These are phyloP conservation scores for Penicillium mononematosum DNA, from an alignment of 495 filamentous ascomycete genomes.

Conservation along the genomic window DNA sequence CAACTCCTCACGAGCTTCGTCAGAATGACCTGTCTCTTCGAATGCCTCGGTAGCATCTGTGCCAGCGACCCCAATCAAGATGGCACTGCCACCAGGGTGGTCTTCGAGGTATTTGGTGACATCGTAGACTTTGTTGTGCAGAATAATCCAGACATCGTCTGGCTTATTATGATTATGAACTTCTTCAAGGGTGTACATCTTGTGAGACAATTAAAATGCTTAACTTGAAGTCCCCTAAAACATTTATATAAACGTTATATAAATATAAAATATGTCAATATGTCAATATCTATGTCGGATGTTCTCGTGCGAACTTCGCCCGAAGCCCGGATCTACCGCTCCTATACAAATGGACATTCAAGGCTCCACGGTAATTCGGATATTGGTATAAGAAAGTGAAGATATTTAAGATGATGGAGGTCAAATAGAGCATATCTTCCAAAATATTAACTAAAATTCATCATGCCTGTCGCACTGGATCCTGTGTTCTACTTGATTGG, in stretches of 20 bases:
- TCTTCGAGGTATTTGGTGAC: slow-evolving; percentile 51
- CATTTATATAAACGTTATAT: background rate
- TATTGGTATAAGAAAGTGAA: background rate
- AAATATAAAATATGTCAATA: background rate
- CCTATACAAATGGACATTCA: background rate
- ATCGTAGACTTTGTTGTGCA: slow-evolving; percentile 55
- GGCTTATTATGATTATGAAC: slow-evolving; percentile 25
- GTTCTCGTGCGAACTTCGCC: slow-evolving; percentile 20
- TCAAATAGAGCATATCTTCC: background rate
- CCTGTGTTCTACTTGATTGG: slow-evolving; percentile 26
- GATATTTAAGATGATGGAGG: slow-evolving; percentile 1
- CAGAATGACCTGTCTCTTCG: slow-evolving; percentile 54
- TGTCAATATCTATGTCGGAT: no score
- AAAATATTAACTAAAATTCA: background rate
- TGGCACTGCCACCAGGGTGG: slow-evolving; percentile 52
- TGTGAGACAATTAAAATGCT: background rate
- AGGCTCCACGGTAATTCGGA: slow-evolving; percentile 5
- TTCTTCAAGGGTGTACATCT: slow-evolving; percentile 22
- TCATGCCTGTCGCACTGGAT: slow-evolving; percentile 7
- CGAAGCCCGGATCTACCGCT: slow-evolving; percentile 11
- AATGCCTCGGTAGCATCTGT: slow-evolving; percentile 52
- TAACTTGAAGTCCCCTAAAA: background rate
- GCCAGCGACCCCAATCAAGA: slow-evolving; percentile 51
- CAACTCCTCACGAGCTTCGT: slow-evolving; percentile 42
- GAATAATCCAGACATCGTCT: slow-evolving; percentile 46